phyloP scores from a whole-genome alignment of 2,329 filamentous ascomycete species.

The Xylariales sp. region DNA sequence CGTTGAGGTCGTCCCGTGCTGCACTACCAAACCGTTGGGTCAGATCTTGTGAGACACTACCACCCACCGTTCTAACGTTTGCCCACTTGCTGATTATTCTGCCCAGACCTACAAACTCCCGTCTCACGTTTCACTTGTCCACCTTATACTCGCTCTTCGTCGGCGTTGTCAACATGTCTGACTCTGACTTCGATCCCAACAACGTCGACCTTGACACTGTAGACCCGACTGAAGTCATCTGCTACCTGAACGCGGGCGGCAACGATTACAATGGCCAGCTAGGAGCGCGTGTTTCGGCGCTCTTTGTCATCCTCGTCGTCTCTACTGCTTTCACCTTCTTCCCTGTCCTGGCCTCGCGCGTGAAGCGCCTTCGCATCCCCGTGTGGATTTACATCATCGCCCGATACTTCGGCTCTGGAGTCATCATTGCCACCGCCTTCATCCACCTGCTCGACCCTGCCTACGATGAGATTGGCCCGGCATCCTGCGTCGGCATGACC shows the following conservation, averaged over 20 bases:
- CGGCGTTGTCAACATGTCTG: too few relatives aligned
- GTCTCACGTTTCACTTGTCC: too few relatives aligned
- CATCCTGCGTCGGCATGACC: conserved; percentile 10
- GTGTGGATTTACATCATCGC: conserved; percentile 76
- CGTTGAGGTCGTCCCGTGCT: too few relatives aligned
- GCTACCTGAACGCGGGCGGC: conserved; percentile 20
- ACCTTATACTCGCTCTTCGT: too few relatives aligned
- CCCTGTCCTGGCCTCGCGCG: conserved; percentile 65
- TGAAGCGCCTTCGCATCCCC: conserved; percentile 58
- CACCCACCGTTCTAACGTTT: too few relatives aligned
- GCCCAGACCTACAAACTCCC: too few relatives aligned
- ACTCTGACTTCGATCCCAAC: neutral
- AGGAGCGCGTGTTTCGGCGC: conserved; percentile 73
- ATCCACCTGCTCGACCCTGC: conserved; percentile 85
- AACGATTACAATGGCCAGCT: conserved; percentile 66
- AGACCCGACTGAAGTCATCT: neutral
- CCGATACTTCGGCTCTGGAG: conserved; percentile 90
- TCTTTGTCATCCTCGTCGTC: conserved; percentile 81
- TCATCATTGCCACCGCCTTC: conserved; percentile 89
- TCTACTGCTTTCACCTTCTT: conserved; percentile 66
- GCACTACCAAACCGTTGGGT: too few relatives aligned
- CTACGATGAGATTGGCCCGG: conserved; percentile 61
- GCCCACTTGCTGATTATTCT: too few relatives aligned
- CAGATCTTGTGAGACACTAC: too few relatives aligned
- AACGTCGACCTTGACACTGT: neutral